phyloP scores from a whole-genome alignment of 495 filamentous ascomycete species.

The Astrothelium macrocarpum region DNA sequence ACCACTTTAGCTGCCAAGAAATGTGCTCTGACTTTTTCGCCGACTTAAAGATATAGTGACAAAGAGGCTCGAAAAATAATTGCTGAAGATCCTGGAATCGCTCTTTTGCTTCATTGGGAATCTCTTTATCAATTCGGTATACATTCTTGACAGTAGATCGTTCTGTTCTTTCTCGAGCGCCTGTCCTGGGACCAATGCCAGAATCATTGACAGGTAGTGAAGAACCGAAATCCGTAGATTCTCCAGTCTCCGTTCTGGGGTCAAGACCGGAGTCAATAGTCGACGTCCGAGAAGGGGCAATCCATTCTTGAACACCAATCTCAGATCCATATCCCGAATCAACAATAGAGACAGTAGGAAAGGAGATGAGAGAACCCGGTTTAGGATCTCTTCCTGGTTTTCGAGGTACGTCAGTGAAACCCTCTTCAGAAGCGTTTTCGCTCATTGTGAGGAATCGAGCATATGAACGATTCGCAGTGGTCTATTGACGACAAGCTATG shows the following conservation, averaged over 20 bases:
- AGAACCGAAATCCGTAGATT: neutral
- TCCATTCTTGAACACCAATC: neutral
- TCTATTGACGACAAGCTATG: neutral
- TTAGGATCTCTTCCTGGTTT: neutral
- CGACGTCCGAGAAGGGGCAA: neutral
- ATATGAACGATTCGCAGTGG: neutral
- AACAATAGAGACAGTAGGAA: neutral
- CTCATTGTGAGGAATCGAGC: neutral
- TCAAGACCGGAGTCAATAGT: neutral
- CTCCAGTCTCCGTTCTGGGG: neutral
- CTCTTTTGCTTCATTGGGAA: neutral
- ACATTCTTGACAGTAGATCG: neutral
- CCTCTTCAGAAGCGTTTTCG: neutral
- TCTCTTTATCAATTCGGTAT: neutral
- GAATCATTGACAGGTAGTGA: neutral
- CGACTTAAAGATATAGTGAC: neutral
- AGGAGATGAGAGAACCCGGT: neutral
- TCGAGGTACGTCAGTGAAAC: neutral
- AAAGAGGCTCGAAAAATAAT: neutral
- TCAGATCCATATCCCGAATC: neutral
- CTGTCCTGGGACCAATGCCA: neutral
- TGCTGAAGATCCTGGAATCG: neutral
- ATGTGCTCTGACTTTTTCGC: neutral
- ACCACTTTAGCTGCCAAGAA: slow-evolving; percentile 1
- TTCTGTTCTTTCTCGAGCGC: neutral